Evolutionary conservation across 2,329 filamentous ascomycete species (phyloP).

Genomic region (Apiospora hydei): DNA sequence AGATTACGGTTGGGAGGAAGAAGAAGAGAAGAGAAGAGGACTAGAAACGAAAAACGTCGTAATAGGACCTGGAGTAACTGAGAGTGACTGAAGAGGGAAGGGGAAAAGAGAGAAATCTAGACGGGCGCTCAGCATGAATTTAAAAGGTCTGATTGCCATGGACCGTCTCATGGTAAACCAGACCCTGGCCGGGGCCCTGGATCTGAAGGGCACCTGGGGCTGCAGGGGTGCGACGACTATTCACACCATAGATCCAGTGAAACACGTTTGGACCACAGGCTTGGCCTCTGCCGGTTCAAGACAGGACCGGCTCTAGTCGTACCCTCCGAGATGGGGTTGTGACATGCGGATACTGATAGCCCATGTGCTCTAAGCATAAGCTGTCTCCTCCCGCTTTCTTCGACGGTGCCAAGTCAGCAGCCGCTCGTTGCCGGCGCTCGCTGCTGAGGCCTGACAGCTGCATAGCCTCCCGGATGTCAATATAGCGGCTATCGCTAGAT

Average conservation of each 20-base stretch:
- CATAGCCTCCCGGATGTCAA: slow-evolving; percentile 29
- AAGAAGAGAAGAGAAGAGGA: slow-evolving; percentile 38
- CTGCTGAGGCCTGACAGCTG: slow-evolving; percentile 27
- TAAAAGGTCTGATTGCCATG: slow-evolving; percentile 43
- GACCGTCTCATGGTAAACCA: slow-evolving; percentile 47
- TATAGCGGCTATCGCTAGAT: neutral
- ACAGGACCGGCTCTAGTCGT: slow-evolving; percentile 9
- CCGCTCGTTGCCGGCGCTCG: neutral
- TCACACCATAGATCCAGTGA: slow-evolving; percentile 24
- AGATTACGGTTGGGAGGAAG: slow-evolving; percentile 38
- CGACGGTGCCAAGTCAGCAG: neutral
- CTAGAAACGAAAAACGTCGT: slow-evolving; percentile 30
- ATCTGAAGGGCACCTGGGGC: slow-evolving; percentile 20
- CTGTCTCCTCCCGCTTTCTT: slow-evolving; percentile 3
- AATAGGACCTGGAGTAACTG: slow-evolving; percentile 21
- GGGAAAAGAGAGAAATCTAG: slow-evolving; percentile 34
- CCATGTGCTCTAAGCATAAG: slow-evolving; percentile 19
- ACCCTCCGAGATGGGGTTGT: slow-evolving; percentile 15
- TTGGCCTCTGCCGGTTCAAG: slow-evolving; percentile 25
- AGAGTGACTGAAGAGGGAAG: slow-evolving; percentile 36
- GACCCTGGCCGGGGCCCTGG: slow-evolving; percentile 33
- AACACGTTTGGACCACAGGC: slow-evolving; percentile 27
- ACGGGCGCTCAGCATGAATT: slow-evolving; percentile 47
- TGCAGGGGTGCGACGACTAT: slow-evolving; percentile 30
- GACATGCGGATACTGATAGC: slow-evolving; percentile 23